Percentiles rank a stretch among this genome's conserved stretches.
phyloP scores from a whole-genome alignment of 2,329 filamentous ascomycete genomes.

The Diplocarpon mali region DNA sequence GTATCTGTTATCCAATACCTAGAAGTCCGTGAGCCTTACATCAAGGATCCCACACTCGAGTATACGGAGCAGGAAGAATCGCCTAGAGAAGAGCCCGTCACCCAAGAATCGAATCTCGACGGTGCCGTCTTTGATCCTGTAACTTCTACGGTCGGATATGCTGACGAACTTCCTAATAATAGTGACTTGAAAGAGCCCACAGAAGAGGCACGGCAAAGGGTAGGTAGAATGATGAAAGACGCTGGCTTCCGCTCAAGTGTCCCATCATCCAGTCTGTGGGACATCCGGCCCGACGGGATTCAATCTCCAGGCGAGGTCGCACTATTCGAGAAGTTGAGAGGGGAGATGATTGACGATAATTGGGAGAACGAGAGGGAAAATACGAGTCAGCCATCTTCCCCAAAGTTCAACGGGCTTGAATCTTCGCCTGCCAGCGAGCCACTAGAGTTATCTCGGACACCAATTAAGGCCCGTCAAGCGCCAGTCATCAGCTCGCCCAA shows the following conservation, averaged over 20 bases:
- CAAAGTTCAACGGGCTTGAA: conserved; percentile 26
- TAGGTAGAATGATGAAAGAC: conserved; percentile 35
- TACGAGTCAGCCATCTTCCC: conserved; percentile 18
- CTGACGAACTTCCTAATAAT: background rate
- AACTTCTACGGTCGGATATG: background rate
- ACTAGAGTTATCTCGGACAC: conserved; percentile 6
- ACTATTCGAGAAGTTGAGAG: conserved; percentile 15
- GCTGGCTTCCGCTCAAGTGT: conserved; percentile 37
- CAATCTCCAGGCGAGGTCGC: conserved; percentile 19
- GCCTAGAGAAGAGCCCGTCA: background rate
- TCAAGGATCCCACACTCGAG: background rate
- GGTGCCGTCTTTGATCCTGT: background rate
- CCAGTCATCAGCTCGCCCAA: background rate
- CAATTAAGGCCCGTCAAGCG: conserved; percentile 2
- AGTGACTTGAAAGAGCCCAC: conserved; percentile 23
- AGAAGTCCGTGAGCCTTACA: background rate
- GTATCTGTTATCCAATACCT: background rate
- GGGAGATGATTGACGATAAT: conserved; percentile 17
- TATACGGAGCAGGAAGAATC: background rate
- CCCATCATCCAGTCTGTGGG: conserved; percentile 29
- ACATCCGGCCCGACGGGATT: conserved; percentile 20
- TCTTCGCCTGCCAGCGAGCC: conserved; percentile 18
- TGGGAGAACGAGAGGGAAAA: background rate
- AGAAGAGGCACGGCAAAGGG: conserved; percentile 28
- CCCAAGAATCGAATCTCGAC: background rate